Evolutionary conservation across 164 flowering plant genomes (phyloP).

Genomic region (Platanus orientalis): DNA sequence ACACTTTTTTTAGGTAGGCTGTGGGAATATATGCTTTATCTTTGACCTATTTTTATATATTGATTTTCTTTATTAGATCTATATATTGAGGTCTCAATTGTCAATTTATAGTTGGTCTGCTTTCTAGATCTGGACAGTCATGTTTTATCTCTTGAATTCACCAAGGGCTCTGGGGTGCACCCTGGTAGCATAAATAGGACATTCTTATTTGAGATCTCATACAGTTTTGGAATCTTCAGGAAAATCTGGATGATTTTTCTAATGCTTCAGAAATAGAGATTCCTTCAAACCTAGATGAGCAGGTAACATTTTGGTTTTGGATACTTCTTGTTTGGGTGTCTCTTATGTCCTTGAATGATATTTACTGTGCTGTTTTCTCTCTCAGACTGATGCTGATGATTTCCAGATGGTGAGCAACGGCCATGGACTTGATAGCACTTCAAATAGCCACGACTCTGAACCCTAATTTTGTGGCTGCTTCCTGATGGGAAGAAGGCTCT

Average conservation of each 20-base stretch:
- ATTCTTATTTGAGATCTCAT: background rate
- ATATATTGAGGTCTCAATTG: background rate
- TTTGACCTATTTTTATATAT: too few species aligned
- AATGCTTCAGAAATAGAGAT: conserved; percentile 37
- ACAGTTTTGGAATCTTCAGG: conserved; percentile 25
- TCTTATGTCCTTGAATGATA: too few species aligned
- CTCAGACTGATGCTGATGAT: conserved; percentile 6
- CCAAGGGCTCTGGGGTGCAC: conserved; percentile 3
- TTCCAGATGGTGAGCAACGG: conserved; percentile 3
- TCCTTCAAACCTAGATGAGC: conserved; percentile 31
- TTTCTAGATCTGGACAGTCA: background rate
- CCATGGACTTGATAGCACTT: conserved; percentile 2
- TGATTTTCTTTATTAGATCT: too few species aligned
- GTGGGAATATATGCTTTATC: too few species aligned
- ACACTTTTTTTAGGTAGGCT: too few species aligned
- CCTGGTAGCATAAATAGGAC: conserved; percentile 6
- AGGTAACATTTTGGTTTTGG: conserved; percentile 10
- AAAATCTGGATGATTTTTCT: conserved; percentile 33
- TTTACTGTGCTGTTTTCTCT: background rate
- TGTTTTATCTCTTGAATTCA: background rate
- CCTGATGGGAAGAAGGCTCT: background rate
- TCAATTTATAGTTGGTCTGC: background rate
- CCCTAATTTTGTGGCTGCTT: background rate
- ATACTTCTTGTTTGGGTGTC: too few species aligned
- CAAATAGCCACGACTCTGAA: conserved; percentile 5